Evolutionary conservation across 805 yeast species (phyloP).

Genomic region (Lipomyces mesembrius): DNA sequence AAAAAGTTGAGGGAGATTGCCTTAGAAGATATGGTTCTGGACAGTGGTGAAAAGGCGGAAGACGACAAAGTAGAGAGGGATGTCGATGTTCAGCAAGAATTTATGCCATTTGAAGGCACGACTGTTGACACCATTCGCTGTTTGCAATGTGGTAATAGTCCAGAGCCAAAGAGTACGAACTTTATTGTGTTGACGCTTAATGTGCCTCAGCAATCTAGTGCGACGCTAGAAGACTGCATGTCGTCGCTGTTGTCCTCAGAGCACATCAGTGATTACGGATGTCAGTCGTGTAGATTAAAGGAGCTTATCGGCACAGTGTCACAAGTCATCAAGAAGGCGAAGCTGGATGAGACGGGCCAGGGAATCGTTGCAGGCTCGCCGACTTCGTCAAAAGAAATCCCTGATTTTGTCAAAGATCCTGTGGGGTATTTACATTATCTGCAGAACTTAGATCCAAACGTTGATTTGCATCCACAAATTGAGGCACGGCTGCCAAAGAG

Average conservation of each 20-base stretch:
- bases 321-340: background rate
- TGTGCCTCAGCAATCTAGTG: constrained; percentile 62
- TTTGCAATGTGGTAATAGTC: constrained; percentile 63
- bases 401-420: constrained; percentile 37
- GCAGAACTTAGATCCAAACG: constrained; percentile 57
- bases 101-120: constrained; percentile 74
- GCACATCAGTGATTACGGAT: constrained; percentile 73
- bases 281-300: constrained; percentile 67
- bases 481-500: constrained; percentile 47
- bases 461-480: constrained; percentile 59
- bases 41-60: constrained; percentile 21
- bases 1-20: constrained; percentile 29
- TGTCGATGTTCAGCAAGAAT: background rate
- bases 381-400: constrained; percentile 4
- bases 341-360: background rate
- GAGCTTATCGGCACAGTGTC: constrained; percentile 15
- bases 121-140: constrained; percentile 72
- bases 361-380: background rate
- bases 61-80: constrained; percentile 19
- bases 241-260: constrained; percentile 64
- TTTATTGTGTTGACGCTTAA: constrained; percentile 75
- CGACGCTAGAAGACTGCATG: constrained; percentile 60
- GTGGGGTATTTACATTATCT: constrained; percentile 48
- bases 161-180: constrained; percentile 62
- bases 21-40: constrained; percentile 12